Conservation (phyloP, 495 filamentous ascomycete species). For the Penicillium lagena region DNA sequence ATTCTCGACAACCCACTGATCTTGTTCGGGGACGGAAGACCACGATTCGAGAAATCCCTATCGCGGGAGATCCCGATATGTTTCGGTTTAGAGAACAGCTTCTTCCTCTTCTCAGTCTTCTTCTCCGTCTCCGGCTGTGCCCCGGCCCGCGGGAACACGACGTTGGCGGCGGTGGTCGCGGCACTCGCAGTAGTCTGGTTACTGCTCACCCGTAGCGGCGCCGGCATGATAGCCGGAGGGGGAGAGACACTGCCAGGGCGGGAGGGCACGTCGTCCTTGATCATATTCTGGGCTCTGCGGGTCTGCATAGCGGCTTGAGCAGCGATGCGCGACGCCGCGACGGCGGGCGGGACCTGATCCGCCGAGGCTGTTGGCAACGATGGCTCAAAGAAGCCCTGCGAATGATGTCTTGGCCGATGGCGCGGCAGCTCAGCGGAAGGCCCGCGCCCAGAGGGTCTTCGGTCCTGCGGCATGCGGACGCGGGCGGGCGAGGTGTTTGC, state of each 20-base stretch:
- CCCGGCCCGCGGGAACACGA: constrained; percentile 70
- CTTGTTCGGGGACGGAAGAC: constrained; percentile 77
- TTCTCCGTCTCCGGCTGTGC: constrained; percentile 55
- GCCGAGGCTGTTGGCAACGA: constrained; percentile 65
- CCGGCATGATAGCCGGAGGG: constrained; percentile 23
- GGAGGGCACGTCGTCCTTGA: not conserved
- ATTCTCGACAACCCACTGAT: constrained; percentile 55
- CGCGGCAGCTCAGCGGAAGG: constrained; percentile 29
- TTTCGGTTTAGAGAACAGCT: constrained; percentile 85
- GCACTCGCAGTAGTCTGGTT: constrained; percentile 39
- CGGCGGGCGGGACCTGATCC: constrained; percentile 34
- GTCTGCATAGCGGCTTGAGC: constrained; percentile 83
- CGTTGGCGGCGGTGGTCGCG: constrained; percentile 81
- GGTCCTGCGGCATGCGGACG: constrained; percentile 24
- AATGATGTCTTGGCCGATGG: constrained; percentile 57
- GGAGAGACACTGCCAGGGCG: constrained; percentile 39
- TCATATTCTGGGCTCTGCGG: too few relatives aligned
- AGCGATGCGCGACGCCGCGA: constrained; percentile 79
- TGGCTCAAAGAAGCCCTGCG: constrained; percentile 86
- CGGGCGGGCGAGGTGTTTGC: constrained; percentile 18
- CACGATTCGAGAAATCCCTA: constrained; percentile 50
- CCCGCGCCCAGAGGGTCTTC: constrained; percentile 34
- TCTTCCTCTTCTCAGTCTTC: constrained; percentile 68
- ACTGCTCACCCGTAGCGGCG: constrained; percentile 11
- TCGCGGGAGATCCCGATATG: constrained; percentile 74